phyloP scores from a whole-genome alignment of 164 flowering plant genomes.

The Nymphaea thermarum region DNA sequence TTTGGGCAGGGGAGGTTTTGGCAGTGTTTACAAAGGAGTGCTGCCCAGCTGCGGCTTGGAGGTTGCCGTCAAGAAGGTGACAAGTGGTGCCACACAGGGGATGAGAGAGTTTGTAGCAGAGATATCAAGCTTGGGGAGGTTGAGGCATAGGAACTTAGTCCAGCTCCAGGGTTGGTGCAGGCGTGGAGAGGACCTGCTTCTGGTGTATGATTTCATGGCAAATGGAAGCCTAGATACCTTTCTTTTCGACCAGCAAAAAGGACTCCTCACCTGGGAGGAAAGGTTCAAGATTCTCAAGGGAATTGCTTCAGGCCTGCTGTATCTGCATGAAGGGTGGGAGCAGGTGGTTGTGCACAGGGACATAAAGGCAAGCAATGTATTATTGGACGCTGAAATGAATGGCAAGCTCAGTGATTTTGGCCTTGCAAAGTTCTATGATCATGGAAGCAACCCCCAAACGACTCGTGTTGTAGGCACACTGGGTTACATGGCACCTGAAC shows the following conservation, averaged over 20 bases:
- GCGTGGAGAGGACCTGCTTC: constrained; percentile 7
- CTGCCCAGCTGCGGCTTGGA: neutral
- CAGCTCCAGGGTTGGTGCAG: constrained; percentile 9
- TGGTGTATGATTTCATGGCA: constrained; percentile 10
- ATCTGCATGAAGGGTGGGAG: constrained; percentile 9
- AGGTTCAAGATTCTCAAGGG: constrained; percentile 5
- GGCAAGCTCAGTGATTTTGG: constrained; percentile 12
- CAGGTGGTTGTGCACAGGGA: constrained; percentile 10
- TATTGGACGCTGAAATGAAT: constrained; percentile 7
- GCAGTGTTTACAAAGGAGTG: constrained; percentile 1
- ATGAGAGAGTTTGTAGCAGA: constrained; percentile 6
- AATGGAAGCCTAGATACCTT: constrained; percentile 11
- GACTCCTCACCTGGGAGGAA: constrained; percentile 3
- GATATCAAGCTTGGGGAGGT: constrained; percentile 4
- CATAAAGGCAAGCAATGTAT: constrained; percentile 10
- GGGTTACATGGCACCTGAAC: constrained; percentile 11
- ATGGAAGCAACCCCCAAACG: constrained; percentile 5
- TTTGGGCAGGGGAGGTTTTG: constrained; percentile 2
- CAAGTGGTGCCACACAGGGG: constrained; percentile 1
- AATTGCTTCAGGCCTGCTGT: constrained; percentile 8
- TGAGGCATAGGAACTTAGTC: constrained; percentile 8
- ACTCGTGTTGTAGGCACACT: constrained; percentile 6
- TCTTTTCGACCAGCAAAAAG: constrained; percentile 1
- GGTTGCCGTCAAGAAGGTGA: constrained; percentile 5
- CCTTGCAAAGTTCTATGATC: constrained; percentile 9